Percentiles rank a stretch among this genome's conserved stretches.
Conservation (phyloP, 2,329 filamentous ascomycete genomes). For the Colletotrichum paranaense region DNA sequence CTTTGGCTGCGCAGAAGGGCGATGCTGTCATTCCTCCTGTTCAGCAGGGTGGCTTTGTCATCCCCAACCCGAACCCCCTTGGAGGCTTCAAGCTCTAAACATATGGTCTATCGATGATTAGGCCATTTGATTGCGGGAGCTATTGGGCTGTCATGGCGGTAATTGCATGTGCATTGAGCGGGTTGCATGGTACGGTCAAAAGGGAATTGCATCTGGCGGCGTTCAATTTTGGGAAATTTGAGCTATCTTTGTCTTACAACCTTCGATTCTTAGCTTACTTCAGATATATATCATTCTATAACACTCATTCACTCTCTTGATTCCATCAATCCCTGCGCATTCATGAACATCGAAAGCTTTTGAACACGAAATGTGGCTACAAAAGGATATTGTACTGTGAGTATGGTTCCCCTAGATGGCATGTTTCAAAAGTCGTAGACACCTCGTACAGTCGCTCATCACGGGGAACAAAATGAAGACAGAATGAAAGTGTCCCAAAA, state of each 20-base stretch:
- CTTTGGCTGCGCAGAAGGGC: conserved; percentile 46
- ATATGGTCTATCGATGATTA: not conserved
- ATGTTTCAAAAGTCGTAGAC: too few species aligned
- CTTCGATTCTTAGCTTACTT: too few species aligned
- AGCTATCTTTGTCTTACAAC: not conserved
- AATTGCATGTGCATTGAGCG: not conserved
- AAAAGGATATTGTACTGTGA: too few species aligned
- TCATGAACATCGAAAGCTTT: too few species aligned
- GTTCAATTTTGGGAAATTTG: not conserved
- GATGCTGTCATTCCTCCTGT: conserved; percentile 45
- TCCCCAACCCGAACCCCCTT: conserved; percentile 55
- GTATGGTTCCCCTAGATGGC: too few species aligned
- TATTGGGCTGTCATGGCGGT: not conserved
- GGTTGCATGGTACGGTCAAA: not conserved
- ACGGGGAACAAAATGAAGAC: too few species aligned
- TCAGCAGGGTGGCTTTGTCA: conserved; percentile 49
- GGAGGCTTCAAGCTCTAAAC: conserved; percentile 45
- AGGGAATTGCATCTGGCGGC: not conserved
- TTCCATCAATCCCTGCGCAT: too few species aligned
- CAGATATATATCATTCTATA: too few species aligned
- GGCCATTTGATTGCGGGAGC: not conserved
- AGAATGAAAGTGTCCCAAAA: too few species aligned
- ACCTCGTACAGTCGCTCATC: too few species aligned
- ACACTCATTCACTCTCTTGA: too few species aligned
- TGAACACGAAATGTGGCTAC: too few species aligned